These are phyloP conservation scores for Colletotrichum graminicola DNA, from an alignment of 2,329 filamentous ascomycete species.

Conservation along the genomic window DNA sequence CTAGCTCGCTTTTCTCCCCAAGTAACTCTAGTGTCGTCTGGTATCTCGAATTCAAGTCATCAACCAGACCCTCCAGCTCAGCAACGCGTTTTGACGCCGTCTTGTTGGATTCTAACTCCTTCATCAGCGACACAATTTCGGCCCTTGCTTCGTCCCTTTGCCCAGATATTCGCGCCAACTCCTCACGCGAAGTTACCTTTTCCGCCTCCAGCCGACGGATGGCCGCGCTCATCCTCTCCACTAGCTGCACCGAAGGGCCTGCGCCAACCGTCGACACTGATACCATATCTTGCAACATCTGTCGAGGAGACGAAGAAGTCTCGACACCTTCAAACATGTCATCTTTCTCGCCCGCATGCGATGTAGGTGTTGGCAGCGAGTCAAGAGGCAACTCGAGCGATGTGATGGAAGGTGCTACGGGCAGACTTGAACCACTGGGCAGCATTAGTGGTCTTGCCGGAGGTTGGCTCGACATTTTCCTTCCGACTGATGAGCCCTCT, in stretches of 20 bases:
- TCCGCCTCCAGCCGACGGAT: constrained; percentile 93
- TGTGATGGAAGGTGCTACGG: constrained; percentile 58
- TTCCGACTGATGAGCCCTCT: constrained; percentile 55
- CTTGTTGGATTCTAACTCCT: constrained; percentile 81
- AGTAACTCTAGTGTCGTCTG: constrained; percentile 94
- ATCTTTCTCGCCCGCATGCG: constrained; percentile 60
- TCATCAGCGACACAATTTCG: constrained; percentile 92
- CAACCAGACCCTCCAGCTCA: constrained; percentile 76
- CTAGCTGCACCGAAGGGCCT: constrained; percentile 92
- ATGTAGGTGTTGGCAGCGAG: constrained; percentile 54
- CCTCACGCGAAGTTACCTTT: constrained; percentile 89
- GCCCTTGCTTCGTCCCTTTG: constrained; percentile 93
- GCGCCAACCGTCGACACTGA: constrained; percentile 91
- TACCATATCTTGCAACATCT: constrained; percentile 84
- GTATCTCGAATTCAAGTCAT: constrained; percentile 80
- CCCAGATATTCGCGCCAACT: constrained; percentile 81
- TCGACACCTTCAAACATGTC: constrained; percentile 67
- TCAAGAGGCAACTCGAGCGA: constrained; percentile 59
- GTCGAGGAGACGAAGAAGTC: constrained; percentile 71
- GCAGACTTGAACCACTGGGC: constrained; percentile 53
- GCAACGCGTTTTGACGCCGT: constrained; percentile 69
- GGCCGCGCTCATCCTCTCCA: constrained; percentile 94
- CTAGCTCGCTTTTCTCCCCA: constrained; percentile 95
- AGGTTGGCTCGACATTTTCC: constrained; percentile 66
- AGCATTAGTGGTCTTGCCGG: constrained; percentile 56